These are phyloP conservation scores for Saccharomyces kudriavzevii DNA, from an alignment of 805 yeast species.

Conservation along the genomic window DNA sequence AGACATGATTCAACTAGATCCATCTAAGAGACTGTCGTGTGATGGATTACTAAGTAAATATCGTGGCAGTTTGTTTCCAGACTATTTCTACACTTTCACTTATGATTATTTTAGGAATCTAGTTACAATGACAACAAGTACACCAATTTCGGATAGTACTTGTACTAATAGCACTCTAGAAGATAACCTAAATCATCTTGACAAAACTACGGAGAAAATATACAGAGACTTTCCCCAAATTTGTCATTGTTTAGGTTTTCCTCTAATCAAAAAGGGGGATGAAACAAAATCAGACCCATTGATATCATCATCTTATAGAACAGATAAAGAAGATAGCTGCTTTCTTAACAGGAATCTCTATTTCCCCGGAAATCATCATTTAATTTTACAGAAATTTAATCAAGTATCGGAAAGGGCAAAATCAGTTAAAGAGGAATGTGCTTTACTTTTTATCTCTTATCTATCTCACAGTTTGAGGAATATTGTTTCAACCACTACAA, in stretches of 20 bases:
- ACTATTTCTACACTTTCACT: constrained; percentile 56
- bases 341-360: background rate
- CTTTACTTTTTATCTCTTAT: constrained; percentile 22
- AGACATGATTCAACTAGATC: constrained; percentile 59
- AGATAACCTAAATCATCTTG: constrained; percentile 13
- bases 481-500: constrained; percentile 11
- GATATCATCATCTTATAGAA: background rate
- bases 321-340: background rate
- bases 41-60: constrained; percentile 43
- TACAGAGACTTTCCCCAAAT: constrained; percentile 48
- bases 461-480: constrained; percentile 22
- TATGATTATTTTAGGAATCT: constrained; percentile 56
- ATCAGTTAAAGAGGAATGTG: constrained; percentile 20
- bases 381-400: background rate
- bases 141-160: constrained; percentile 14
- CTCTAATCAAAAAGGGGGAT: constrained; percentile 1
- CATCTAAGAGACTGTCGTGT: constrained; percentile 51
- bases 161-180: constrained; percentile 12
- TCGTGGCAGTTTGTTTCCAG: constrained; percentile 51
- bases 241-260: constrained; percentile 18
- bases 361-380: background rate
- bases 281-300: background rate
- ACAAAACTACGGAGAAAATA: constrained; percentile 42
- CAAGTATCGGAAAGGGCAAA: background rate
- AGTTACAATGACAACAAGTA: constrained; percentile 17